Evolutionary conservation across 495 filamentous ascomycete genomes (phyloP).

Genomic region (Paragyromitra xinjiangensis): DNA sequence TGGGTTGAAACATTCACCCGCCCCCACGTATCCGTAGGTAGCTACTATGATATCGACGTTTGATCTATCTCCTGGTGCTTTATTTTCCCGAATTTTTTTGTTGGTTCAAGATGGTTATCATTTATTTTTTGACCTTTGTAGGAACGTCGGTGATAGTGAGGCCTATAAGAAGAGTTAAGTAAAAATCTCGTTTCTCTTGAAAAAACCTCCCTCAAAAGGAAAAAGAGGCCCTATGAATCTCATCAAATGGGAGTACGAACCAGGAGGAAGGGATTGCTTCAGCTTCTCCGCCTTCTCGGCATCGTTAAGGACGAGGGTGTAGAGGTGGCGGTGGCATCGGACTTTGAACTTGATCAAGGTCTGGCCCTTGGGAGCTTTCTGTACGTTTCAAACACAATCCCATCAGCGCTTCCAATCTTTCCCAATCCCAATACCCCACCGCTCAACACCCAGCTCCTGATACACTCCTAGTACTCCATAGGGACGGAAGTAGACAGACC

Average conservation of each 20-base stretch:
- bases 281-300: constrained; percentile 99
- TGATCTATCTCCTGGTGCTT: constrained; percentile 19
- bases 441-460: neutral
- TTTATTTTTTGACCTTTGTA: constrained; percentile 51
- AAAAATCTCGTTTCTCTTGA: neutral
- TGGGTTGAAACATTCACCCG: constrained; percentile 16
- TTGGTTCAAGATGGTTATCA: constrained; percentile 66
- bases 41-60: constrained; percentile 33
- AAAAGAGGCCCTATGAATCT: neutral
- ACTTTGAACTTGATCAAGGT: constrained; percentile 99
- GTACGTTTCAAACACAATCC: constrained; percentile 44
- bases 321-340: constrained; percentile 91
- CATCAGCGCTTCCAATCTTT: constrained; percentile 59
- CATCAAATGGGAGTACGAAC: constrained; percentile 66
- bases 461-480: neutral
- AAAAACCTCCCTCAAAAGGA: neutral
- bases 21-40: constrained; percentile 25
- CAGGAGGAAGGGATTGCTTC: constrained; percentile 96
- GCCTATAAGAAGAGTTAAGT: constrained; percentile 60
- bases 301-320: constrained; percentile 97
- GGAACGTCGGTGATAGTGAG: constrained; percentile 80
- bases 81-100: constrained; percentile 61
- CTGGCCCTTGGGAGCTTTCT: constrained; percentile 93
- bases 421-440: constrained; percentile 4
- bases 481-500: constrained; percentile 41